Evolutionary conservation across 176 grass and related monocot genomes (phyloP), one percentile per base, ranked within the genome.

Genomic region (Raddia guianensis): DNA sequence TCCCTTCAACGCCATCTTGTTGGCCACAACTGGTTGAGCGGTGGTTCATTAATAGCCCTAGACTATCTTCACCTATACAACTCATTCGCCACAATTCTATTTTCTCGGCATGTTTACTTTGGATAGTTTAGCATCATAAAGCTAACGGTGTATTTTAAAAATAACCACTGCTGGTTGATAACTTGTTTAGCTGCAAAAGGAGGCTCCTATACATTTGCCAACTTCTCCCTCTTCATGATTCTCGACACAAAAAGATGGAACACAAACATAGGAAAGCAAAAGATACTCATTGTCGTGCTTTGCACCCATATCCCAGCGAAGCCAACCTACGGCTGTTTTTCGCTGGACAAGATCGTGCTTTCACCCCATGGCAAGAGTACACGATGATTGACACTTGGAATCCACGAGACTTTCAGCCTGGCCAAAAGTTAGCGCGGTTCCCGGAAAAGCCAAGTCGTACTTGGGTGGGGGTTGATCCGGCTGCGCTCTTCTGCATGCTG

Each of bases 351-450:
- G 49, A 64, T 80, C 46, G 75, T 64, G 47, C 76, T 80, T 80
- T 78, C 63, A 32, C 16, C 43, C 10, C 44, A 32, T 73, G 43
- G 57, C 8, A 19, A n/a, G 57, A n/a, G 57, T 54, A 64, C 44
- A 70, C 46, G 86, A 73, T 74, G 60, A 66, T 67, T 79, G 86
- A 74, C 80, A 88, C 68, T 74, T 68, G 80, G 75, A 84, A 84
- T 74, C 80, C 86, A 84, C 44, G 3, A 67, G 11, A 57, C 52
- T 45, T 57, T 67, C 51, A 27, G 44, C 49, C 2, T 8, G 13
- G 14, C 63, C 13, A 83, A 68, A 62, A 88, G 34, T 35, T 62
- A 21, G 47, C 62, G 8, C 62, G 8, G 45, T 4, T 67, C 69
- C 46, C 8, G 0, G 32, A 47, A 88, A 88, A 54, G 52, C 59